phyloP scores from a whole-genome alignment of 2,329 filamentous ascomycete genomes.

The Penicillium sp. region DNA sequence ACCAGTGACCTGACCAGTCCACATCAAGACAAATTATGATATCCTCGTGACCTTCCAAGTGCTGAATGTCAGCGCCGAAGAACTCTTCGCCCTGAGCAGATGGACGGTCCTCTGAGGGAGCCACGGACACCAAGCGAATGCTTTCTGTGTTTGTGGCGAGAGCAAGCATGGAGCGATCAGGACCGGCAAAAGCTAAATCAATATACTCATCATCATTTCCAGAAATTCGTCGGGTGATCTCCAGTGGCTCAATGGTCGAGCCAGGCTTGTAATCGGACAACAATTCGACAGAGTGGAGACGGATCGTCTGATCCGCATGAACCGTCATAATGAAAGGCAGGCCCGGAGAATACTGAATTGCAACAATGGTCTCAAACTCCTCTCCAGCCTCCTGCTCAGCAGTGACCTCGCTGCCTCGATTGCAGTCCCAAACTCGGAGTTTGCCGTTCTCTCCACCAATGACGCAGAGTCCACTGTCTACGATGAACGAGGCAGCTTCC shows the following conservation, averaged over 20 bases:
- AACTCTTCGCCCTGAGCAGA: conserved; percentile 56
- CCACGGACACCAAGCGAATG: conserved; percentile 79
- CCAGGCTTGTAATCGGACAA: conserved; percentile 41
- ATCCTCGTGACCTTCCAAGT: conserved; percentile 88
- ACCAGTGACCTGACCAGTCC: conserved; percentile 97
- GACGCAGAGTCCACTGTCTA: conserved; percentile 71
- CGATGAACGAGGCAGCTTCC: conserved; percentile 80
- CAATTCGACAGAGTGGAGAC: conserved; percentile 65
- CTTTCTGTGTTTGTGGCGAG: conserved; percentile 95
- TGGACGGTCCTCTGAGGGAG: conserved; percentile 36
- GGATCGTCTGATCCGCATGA: conserved; percentile 85
- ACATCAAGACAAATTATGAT: conserved; percentile 94
- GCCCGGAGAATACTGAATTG: conserved; percentile 67
- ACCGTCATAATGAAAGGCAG: conserved; percentile 76
- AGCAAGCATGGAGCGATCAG: conserved; percentile 79
- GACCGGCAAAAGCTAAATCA: conserved; percentile 83
- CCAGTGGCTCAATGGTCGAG: conserved; percentile 60
- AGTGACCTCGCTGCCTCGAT: conserved; percentile 77
- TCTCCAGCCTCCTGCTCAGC: conserved; percentile 66
- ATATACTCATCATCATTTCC: conserved; percentile 98
- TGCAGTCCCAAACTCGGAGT: conserved; percentile 80
- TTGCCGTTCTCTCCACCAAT: conserved; percentile 83
- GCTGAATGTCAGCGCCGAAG: conserved; percentile 86
- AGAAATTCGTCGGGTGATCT: conserved; percentile 76
- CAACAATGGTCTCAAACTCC: conserved; percentile 70